Evolutionary conservation across 2,329 filamentous ascomycete genomes (phyloP).

Genomic region (Clonostachys sp.): DNA sequence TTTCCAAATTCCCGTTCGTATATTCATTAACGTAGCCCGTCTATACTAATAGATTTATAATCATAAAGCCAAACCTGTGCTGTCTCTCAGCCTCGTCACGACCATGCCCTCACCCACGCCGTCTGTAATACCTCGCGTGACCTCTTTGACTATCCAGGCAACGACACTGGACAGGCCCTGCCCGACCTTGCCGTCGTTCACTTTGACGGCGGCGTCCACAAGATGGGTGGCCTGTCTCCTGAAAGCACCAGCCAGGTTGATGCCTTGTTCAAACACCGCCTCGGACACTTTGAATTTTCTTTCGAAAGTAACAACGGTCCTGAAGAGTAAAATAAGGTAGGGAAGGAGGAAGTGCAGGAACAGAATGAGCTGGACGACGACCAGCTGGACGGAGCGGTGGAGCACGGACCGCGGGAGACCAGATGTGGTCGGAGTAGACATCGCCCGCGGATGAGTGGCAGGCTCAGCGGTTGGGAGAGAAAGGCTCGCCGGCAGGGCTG

Average conservation of each 20-base stretch:
- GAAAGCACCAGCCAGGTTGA: conserved; percentile 54
- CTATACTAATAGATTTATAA: background rate
- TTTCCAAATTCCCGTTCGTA: too few relatives aligned
- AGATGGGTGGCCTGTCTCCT: conserved; percentile 51
- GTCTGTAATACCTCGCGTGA: conserved; percentile 64
- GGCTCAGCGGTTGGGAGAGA: background rate
- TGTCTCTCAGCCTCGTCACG: background rate
- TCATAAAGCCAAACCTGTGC: background rate
- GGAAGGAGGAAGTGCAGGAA: conserved; percentile 56
- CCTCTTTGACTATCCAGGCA: conserved; percentile 57
- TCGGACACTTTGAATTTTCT: conserved; percentile 65
- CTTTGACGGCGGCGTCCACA: conserved; percentile 48
- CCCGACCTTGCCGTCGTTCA: conserved; percentile 63
- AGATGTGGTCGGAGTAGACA: background rate
- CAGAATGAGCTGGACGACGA: conserved; percentile 55
- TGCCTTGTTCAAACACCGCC: conserved; percentile 62
- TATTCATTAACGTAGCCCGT: too few relatives aligned
- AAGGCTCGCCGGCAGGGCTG: conserved; percentile 14
- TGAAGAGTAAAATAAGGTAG: conserved; percentile 50
- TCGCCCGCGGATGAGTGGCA: background rate
- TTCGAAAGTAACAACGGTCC: conserved; percentile 56
- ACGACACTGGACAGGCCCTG: conserved; percentile 49
- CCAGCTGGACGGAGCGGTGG: conserved; percentile 51
- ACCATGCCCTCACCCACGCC: conserved; percentile 40
- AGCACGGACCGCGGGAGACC: conserved; percentile 39